Evolutionary conservation across 1,284 basidiomycete genomes (phyloP).

Genomic region (Trametes pubescens): DNA sequence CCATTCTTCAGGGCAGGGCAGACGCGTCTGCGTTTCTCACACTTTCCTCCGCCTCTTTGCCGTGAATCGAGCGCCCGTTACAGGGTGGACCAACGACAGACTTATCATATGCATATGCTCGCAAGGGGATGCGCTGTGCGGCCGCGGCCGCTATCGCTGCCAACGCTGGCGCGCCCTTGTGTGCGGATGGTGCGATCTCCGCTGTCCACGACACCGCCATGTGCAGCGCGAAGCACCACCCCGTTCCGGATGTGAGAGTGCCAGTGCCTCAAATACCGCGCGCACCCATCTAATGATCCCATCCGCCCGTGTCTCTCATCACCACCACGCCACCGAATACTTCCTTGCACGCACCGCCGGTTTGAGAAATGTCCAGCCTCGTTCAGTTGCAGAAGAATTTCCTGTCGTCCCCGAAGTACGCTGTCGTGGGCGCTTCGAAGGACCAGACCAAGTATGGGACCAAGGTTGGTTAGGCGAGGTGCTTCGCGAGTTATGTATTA

Average conservation of each 20-base stretch:
- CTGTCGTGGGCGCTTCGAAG: conserved; percentile 83
- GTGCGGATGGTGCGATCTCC: conserved; percentile 27
- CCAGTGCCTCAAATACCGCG: conserved; percentile 28
- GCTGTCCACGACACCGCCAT: conserved; percentile 21
- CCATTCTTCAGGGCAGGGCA: conserved; percentile 40
- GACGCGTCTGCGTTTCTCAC: too few relatives aligned
- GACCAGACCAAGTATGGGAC: conserved; percentile 80
- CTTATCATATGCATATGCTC: conserved; percentile 23
- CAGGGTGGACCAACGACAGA: not conserved
- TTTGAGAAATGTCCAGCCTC: conserved; percentile 35
- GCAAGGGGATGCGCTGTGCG: conserved; percentile 12
- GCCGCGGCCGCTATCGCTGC: conserved; percentile 11
- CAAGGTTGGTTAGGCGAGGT: conserved; percentile 55
- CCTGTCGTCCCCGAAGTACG: conserved; percentile 67
- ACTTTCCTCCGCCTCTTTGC: not conserved
- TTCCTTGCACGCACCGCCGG: not conserved
- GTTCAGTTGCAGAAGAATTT: conserved; percentile 62
- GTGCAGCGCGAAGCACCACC: conserved; percentile 23
- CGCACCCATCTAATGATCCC: conserved; percentile 5
- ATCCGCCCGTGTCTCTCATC: not conserved
- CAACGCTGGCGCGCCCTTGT: conserved; percentile 8
- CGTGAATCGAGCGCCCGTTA: not conserved
- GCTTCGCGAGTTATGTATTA: not conserved
- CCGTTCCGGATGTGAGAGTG: conserved; percentile 30
- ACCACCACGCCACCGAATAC: conserved; percentile 10